phyloP scores from a whole-genome alignment of 306 rosid genomes.

The Herpetospermum pedunculosum region DNA sequence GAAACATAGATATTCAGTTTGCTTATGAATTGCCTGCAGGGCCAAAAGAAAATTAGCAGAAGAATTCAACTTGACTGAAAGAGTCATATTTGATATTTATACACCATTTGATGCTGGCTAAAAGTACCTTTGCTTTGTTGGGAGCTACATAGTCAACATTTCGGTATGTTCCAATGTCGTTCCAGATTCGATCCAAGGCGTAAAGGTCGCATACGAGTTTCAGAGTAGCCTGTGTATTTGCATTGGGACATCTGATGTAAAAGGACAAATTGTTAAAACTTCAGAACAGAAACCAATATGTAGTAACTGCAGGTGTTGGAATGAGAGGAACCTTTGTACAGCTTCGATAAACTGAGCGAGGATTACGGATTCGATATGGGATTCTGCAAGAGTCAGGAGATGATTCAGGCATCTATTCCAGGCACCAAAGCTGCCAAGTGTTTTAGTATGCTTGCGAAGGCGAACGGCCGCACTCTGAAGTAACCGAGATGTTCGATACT shows the following conservation, averaged over 20 bases:
- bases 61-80: not conserved
- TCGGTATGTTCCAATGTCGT: constrained; percentile 96
- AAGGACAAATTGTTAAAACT: constrained; percentile 15
- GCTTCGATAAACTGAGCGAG: constrained; percentile 85
- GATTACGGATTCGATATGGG: constrained; percentile 84
- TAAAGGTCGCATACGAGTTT: constrained; percentile 88
- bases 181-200: constrained; percentile 91
- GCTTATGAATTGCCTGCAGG: constrained; percentile 83
- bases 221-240: constrained; percentile 68
- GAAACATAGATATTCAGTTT: constrained; percentile 69
- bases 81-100: not conserved
- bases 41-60: not conserved
- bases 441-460: constrained; percentile 73
- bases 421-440: constrained; percentile 81
- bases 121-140: constrained; percentile 85
- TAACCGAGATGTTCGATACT: constrained; percentile 90
- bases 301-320: constrained; percentile 3
- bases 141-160: constrained; percentile 95
- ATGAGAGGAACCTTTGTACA: constrained; percentile 50
- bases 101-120: not conserved
- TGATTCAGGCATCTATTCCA: constrained; percentile 99
- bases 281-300: constrained; percentile 6
- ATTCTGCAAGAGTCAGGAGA: constrained; percentile 88
- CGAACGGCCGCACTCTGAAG: constrained; percentile 87
- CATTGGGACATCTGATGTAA: constrained; percentile 56